Percentiles rank a stretch among this genome's conserved stretches.
Evolutionary conservation across 225 moss, liverwort and hornwort genomes (phyloP).

Genomic region (Pseudisothecium myosuroides): DNA sequence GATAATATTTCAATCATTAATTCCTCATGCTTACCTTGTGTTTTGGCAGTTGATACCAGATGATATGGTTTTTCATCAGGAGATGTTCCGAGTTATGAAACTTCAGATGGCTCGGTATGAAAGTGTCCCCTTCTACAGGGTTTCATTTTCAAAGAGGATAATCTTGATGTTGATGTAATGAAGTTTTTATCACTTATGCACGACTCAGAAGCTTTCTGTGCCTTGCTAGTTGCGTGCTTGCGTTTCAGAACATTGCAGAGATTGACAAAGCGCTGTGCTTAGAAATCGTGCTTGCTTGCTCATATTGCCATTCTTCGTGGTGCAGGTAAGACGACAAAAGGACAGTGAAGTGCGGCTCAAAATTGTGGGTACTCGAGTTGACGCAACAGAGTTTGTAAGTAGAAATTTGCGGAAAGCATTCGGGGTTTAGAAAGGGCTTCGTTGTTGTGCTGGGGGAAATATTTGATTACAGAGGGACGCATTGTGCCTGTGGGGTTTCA

Average conservation of each 20-base stretch:
- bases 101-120: constrained; percentile 73
- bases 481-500: no score
- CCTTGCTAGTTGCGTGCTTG: not conserved
- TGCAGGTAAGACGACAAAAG: no score
- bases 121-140: not conserved
- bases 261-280: not conserved
- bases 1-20: not conserved
- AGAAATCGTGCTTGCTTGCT: not conserved
- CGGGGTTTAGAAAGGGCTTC: not conserved
- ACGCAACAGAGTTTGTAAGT: no score
- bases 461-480: no score
- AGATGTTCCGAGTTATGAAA: constrained; percentile 82
- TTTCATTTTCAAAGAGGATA: not conserved
- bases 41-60: constrained; percentile 72
- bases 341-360: no score
- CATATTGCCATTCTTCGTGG: not conserved
- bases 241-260: not conserved
- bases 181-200: not conserved
- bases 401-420: not conserved
- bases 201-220: not conserved
- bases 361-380: no score
- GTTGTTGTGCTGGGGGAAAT: not conserved
- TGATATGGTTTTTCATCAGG: constrained; percentile 87
- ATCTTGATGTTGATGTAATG: not conserved
- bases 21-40: not conserved